These are phyloP conservation scores for Scytalidium sp. DNA, from an alignment of 2,329 filamentous ascomycete species.

Conservation along the genomic window DNA sequence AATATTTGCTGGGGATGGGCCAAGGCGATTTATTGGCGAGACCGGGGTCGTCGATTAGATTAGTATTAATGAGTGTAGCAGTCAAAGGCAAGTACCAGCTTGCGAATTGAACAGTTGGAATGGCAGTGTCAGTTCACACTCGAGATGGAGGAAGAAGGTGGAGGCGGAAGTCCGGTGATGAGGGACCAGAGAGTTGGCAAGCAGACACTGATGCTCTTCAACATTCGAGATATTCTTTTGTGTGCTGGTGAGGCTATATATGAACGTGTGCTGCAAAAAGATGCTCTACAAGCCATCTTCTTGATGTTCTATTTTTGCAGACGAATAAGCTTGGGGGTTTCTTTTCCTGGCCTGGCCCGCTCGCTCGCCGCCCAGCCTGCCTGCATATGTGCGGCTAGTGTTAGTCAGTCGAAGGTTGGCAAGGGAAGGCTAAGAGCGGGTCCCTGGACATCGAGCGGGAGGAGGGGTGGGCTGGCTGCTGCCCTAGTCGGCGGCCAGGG, in stretches of 20 bases:
- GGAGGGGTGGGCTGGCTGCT: neutral
- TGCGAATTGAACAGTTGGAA: constrained; percentile 20
- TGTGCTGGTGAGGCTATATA: constrained; percentile 25
- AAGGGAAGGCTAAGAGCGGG: neutral
- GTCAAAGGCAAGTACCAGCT: constrained; percentile 33
- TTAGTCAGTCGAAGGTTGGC: constrained; percentile 8
- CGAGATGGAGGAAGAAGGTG: constrained; percentile 15
- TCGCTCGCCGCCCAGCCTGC: constrained; percentile 18
- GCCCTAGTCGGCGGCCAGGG: neutral
- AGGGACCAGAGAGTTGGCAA: constrained; percentile 12
- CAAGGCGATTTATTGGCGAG: constrained; percentile 28
- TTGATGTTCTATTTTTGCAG: constrained; percentile 43
- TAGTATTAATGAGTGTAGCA: constrained; percentile 33
- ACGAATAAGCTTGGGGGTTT: constrained; percentile 18
- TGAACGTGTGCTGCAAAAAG: constrained; percentile 12
- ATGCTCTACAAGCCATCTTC: constrained; percentile 21
- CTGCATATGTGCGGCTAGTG: constrained; percentile 28
- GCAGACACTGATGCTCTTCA: constrained; percentile 22
- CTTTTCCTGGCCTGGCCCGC: constrained; percentile 37
- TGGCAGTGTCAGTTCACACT: constrained; percentile 18
- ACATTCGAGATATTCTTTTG: constrained; percentile 19
- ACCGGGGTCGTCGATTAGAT: constrained; percentile 34
- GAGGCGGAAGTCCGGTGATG: constrained; percentile 8
- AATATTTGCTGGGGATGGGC: constrained; percentile 17
- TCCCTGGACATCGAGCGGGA: neutral